A percentile compares a stretch with the other conserved stretches of the same genome.
These are phyloP conservation scores for Lineolata rhizophorae DNA, from an alignment of 495 filamentous ascomycete genomes.

Conservation along the genomic window DNA sequence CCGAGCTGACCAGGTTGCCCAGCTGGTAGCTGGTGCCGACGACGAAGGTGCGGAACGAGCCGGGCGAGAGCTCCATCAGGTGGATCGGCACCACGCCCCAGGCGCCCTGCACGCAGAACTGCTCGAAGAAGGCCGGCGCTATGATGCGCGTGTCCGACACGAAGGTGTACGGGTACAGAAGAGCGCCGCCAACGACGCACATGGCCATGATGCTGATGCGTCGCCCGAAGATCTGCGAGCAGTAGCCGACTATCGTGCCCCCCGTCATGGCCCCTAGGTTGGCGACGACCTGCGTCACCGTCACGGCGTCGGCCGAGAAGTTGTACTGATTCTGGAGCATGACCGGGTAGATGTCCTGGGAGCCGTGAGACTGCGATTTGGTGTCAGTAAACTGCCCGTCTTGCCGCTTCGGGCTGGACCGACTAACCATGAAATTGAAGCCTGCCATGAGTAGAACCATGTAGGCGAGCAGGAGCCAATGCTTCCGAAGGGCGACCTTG, in stretches of 20 bases:
- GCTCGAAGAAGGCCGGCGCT: constrained; percentile 75
- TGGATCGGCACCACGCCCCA: constrained; percentile 32
- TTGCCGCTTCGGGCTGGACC: too few relatives aligned
- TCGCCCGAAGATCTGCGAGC: constrained; percentile 60
- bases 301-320: constrained; percentile 49
- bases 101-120: constrained; percentile 54
- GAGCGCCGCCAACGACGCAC: constrained; percentile 50
- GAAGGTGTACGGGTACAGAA: constrained; percentile 69
- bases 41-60: constrained; percentile 61
- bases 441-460: constrained; percentile 72
- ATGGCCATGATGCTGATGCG: constrained; percentile 63
- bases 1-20: constrained; percentile 62
- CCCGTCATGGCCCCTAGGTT: constrained; percentile 65
- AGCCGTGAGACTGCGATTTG: constrained; percentile 48
- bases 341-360: constrained; percentile 78
- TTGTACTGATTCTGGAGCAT: constrained; percentile 59
- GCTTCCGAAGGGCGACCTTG: constrained; percentile 48
- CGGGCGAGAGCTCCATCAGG: constrained; percentile 70
- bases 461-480: constrained; percentile 64
- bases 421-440: constrained; percentile 65
- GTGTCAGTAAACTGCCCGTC: constrained; percentile 4
- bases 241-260: constrained; percentile 58
- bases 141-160: constrained; percentile 37
- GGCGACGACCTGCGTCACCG: constrained; percentile 65
- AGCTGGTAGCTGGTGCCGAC: constrained; percentile 73